Conservation (phyloP, 2,329 filamentous ascomycete genomes). For the Talaromyces albobiverticillius region DNA sequence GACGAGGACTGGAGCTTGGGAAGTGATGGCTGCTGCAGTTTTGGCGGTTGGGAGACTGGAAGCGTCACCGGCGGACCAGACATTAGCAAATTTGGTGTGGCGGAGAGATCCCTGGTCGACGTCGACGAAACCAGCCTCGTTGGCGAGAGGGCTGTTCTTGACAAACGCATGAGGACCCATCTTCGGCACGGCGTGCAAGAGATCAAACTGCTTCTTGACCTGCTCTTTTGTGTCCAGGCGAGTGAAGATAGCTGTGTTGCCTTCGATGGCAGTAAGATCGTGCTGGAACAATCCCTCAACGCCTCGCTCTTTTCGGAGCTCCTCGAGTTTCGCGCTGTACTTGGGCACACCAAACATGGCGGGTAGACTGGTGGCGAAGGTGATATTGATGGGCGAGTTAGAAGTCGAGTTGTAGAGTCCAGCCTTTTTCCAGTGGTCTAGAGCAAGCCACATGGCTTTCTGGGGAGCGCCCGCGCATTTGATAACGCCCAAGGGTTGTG, state of each 20-base stretch:
- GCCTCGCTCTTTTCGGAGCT: constrained; percentile 52
- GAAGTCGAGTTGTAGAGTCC: constrained; percentile 49
- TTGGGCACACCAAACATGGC: constrained; percentile 62
- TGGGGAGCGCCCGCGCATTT: constrained; percentile 63
- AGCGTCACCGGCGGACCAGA: constrained; percentile 60
- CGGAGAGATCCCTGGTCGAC: constrained; percentile 54
- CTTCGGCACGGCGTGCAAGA: constrained; percentile 58
- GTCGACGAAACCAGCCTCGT: constrained; percentile 58
- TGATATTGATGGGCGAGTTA: constrained; percentile 47
- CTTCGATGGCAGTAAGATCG: constrained; percentile 54
- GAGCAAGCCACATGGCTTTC: constrained; percentile 61
- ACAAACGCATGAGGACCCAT: constrained; percentile 58
- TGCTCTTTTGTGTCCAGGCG: constrained; percentile 42
- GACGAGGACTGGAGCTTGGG: constrained; percentile 52
- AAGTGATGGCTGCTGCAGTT: constrained; percentile 54
- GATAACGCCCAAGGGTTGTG: constrained; percentile 56
- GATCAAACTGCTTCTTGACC: constrained; percentile 51
- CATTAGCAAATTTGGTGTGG: constrained; percentile 55
- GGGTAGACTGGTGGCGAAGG: constrained; percentile 55
- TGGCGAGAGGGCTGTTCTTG: constrained; percentile 53
- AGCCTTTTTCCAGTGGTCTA: constrained; percentile 57
- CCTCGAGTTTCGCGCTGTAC: constrained; percentile 55
- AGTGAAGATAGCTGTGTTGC: constrained; percentile 53
- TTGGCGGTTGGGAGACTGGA: constrained; percentile 60
- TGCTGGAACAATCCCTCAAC: constrained; percentile 61